Conservation (phyloP, 192 early-diverging fungal species). For the Podila epigama region DNA sequence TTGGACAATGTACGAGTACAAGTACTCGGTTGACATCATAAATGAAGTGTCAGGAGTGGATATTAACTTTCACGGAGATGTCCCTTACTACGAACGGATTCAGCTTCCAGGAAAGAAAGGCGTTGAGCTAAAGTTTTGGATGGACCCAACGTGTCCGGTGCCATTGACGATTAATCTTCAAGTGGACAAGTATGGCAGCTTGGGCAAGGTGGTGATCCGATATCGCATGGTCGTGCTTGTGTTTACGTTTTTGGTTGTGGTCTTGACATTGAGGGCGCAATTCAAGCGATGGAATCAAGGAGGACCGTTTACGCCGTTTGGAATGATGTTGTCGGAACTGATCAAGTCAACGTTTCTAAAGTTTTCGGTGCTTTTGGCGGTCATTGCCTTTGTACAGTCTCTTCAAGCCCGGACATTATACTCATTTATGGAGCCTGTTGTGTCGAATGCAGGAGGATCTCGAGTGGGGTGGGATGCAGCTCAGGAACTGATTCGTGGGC, state of each 20-base stretch:
- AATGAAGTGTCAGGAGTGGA: constrained; percentile 28
- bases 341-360: constrained; percentile 31
- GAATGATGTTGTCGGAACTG: constrained; percentile 29
- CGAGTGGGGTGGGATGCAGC: constrained; percentile 4
- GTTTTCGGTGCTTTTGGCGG: constrained; percentile 29
- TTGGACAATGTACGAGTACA: constrained; percentile 63
- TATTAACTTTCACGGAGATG: constrained; percentile 61
- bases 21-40: constrained; percentile 57
- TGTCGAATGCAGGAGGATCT: background rate
- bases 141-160: constrained; percentile 60
- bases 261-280: constrained; percentile 63
- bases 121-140: constrained; percentile 60
- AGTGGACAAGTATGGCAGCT: constrained; percentile 75
- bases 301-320: constrained; percentile 34
- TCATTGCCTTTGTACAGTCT: constrained; percentile 29
- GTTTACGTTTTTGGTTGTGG: constrained; percentile 71
- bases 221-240: constrained; percentile 75
- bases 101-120: constrained; percentile 49
- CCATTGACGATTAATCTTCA: constrained; percentile 59
- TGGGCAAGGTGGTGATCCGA: constrained; percentile 74
- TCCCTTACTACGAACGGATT: constrained; percentile 50
- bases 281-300: constrained; percentile 52
- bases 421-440: background rate
- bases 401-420: constrained; percentile 7
- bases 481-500: constrained; percentile 16